Evolutionary conservation across 495 filamentous ascomycete species (phyloP), one percentile per base, ranked within the genome.

Genomic region (Lasiosphaeris hirsuta): DNA sequence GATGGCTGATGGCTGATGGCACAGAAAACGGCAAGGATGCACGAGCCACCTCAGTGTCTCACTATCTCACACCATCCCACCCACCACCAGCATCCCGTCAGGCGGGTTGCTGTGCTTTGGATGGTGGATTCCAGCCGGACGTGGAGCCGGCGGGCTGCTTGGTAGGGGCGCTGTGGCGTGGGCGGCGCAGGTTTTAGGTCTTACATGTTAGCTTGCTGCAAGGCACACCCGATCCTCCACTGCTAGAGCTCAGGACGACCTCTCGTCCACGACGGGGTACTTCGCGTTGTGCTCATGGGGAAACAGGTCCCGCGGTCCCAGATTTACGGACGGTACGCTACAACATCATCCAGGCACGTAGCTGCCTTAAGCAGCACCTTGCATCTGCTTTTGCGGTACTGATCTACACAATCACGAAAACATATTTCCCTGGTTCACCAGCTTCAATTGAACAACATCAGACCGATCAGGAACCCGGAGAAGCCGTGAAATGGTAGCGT

Each of bases 181-280:
- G 18, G 15, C 46, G 33, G 23, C 23, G 23, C 5, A 30, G 23
- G 23, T 30, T 30, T 49, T 36, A 36, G 46, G 9, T 23, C 46
- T 13, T n/a, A 2, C 23, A 4, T 1, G 23, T 10, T 17, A 13
- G 23, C 15, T 36, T 40, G 49, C 53, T 55, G 53, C 53, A 55
- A 55, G 53, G 53, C 53, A 55, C 53, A 45, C 53, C 53, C 53
- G 42, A 55, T 55, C 42, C 53, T 38, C 53, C 41, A 55, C 33
- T 35, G 43, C 43, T 4, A 15, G 43, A 46, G n/a, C 43, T 46
- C 43, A 46, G 43, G 13, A 46, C 43, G 43, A 7, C 43, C 17
- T 13, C 13, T 46, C 43, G 6, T 10, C 43, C 5, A 46, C 23
- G 5, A 30, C 5, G 5, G 23, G 23, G 2, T 30, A 5, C 23